Evolutionary conservation across 2,329 filamentous ascomycete genomes (phyloP).

Genomic region (Tricladium varicosporioides): DNA sequence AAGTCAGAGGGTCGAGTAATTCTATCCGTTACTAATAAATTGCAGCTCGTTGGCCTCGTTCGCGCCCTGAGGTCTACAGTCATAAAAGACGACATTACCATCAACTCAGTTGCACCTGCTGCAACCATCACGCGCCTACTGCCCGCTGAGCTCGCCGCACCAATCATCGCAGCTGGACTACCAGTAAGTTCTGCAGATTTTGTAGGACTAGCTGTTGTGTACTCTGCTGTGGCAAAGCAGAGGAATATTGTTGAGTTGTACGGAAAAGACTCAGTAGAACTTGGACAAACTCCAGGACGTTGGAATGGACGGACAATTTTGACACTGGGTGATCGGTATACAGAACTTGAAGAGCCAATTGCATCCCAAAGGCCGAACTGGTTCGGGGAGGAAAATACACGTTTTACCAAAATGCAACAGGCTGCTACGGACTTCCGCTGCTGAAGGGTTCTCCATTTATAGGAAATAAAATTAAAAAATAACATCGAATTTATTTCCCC

Average conservation of each 20-base stretch:
- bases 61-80: conserved; percentile 34
- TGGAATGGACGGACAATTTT: conserved; percentile 7
- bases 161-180: conserved; percentile 33
- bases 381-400: conserved; percentile 1
- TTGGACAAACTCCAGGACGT: neutral
- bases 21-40: neutral
- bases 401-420: no score
- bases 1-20: neutral
- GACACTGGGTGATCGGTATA: conserved; percentile 3
- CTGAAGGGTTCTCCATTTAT: no score
- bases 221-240: conserved; percentile 38
- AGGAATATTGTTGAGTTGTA: conserved; percentile 35
- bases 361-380: neutral
- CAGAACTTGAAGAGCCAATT: conserved; percentile 4
- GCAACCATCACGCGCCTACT: conserved; percentile 36
- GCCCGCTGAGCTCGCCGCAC: conserved; percentile 31
- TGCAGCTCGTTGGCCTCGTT: conserved; percentile 34
- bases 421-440: no score
- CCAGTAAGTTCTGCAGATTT: conserved; percentile 35
- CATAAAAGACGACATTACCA: conserved; percentile 33
- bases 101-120: conserved; percentile 40
- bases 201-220: conserved; percentile 38
- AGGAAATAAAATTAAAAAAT: no score
- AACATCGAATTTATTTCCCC: no score
- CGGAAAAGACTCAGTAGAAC: conserved; percentile 34